Evolutionary conservation across 352 stramenopile species (phyloP).

Genomic region (Phytophthora pistaciae): DNA sequence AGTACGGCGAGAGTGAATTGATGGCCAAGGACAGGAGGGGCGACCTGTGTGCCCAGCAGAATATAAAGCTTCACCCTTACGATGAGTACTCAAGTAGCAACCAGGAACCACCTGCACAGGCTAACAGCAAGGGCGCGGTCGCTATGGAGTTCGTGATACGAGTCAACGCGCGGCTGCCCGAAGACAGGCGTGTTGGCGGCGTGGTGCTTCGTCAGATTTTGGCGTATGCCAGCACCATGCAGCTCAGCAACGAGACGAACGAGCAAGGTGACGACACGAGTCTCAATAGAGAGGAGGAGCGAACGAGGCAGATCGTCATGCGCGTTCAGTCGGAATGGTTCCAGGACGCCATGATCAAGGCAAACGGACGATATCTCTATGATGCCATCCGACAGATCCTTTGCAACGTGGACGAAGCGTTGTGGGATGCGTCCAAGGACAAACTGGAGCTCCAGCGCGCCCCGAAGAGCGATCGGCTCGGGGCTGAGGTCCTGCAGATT

Average conservation of each 20-base stretch:
- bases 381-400: conserved; percentile 37
- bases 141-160: conserved; percentile 48
- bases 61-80: conserved; percentile 44
- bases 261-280: conserved; percentile 13
- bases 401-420: conserved; percentile 19
- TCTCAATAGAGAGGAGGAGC: conserved; percentile 25
- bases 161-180: conserved; percentile 43
- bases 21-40: conserved; percentile 42
- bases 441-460: conserved; percentile 22
- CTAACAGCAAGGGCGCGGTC: conserved; percentile 18
- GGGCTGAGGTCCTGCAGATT: conserved; percentile 15
- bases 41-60: conserved; percentile 38
- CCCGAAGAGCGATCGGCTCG: conserved; percentile 14
- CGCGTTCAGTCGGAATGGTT: conserved; percentile 48
- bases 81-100: conserved; percentile 28
- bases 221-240: conserved; percentile 33
- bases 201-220: conserved; percentile 45
- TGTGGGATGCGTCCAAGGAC: conserved; percentile 39
- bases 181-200: conserved; percentile 38
- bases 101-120: conserved; percentile 16
- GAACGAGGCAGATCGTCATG: conserved; percentile 37
- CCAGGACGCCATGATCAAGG: conserved; percentile 46
- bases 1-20: conserved; percentile 47
- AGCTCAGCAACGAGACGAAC: conserved; percentile 10
- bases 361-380: conserved; percentile 45